Evolutionary conservation across 2,329 filamentous ascomycete genomes (phyloP).

Genomic region (Dothidotthia symphoricarpi): DNA sequence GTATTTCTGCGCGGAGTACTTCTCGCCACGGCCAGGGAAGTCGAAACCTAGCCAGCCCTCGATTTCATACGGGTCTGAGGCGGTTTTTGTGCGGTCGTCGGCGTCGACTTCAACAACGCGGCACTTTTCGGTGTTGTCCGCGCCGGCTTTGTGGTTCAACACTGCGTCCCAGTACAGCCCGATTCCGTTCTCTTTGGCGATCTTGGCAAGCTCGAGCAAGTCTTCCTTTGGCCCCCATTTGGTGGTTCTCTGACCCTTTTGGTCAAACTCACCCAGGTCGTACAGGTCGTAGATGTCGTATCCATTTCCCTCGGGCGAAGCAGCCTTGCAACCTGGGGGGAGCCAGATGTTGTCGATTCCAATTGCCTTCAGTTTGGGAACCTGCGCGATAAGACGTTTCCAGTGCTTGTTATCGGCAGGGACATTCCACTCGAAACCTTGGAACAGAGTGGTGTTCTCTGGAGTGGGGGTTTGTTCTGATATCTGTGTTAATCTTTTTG

Average conservation of each 20-base stretch:
- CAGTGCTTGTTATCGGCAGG: slow-evolving; percentile 61
- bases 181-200: slow-evolving; percentile 55
- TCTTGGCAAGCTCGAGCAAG: slow-evolving; percentile 52
- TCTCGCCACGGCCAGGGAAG: slow-evolving; percentile 60
- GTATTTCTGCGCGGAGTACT: slow-evolving; percentile 63
- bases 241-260: slow-evolving; percentile 61
- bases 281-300: slow-evolving; percentile 65
- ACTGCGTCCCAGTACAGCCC: slow-evolving; percentile 68
- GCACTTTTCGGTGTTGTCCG: slow-evolving; percentile 63
- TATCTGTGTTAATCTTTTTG: slow-evolving; percentile 6
- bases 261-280: slow-evolving; percentile 70
- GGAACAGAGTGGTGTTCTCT: slow-evolving; percentile 55
- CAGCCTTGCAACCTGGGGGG: slow-evolving; percentile 69
- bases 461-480: slow-evolving; percentile 33
- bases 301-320: slow-evolving; percentile 61
- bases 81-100: slow-evolving; percentile 56
- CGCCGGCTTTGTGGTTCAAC: slow-evolving; percentile 69
- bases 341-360: slow-evolving; percentile 61
- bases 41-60: slow-evolving; percentile 67
- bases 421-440: slow-evolving; percentile 72
- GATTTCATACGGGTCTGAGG: slow-evolving; percentile 60
- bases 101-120: slow-evolving; percentile 62
- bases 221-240: slow-evolving; percentile 70
- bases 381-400: slow-evolving; percentile 53
- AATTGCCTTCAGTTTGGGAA: slow-evolving; percentile 57